phyloP scores from a whole-genome alignment of 2,329 filamentous ascomycete genomes.

The Trichoderma brevicompactum region DNA sequence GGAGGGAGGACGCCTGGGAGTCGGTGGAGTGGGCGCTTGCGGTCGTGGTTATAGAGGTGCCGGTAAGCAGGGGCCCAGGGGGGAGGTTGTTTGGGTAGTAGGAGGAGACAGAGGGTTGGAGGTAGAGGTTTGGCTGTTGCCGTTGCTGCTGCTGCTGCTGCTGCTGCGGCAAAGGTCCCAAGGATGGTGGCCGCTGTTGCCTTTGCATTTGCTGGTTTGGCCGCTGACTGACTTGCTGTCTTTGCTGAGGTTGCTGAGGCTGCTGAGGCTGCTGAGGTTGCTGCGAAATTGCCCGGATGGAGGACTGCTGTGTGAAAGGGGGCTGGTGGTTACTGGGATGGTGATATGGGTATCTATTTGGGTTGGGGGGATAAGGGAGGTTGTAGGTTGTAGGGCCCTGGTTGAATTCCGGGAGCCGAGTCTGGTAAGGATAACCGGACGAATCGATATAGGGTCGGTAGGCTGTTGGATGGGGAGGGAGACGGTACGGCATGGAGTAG shows the following conservation, averaged over 20 bases:
- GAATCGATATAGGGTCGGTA: slow-evolving; percentile 32
- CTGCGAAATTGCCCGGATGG: slow-evolving; percentile 24
- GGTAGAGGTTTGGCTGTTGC: slow-evolving; percentile 32
- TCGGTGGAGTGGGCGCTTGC: slow-evolving; percentile 44
- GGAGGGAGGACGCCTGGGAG: slow-evolving; percentile 53
- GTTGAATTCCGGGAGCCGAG: slow-evolving; percentile 18
- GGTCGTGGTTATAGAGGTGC: slow-evolving; percentile 33
- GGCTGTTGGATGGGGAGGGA: slow-evolving; percentile 26
- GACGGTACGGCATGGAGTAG: slow-evolving; percentile 24
- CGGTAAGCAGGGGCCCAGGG: slow-evolving; percentile 27
- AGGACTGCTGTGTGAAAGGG: slow-evolving; percentile 25
- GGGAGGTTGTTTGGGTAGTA: slow-evolving; percentile 19
- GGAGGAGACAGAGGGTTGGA: slow-evolving; percentile 27
- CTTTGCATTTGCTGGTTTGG: slow-evolving; percentile 25
- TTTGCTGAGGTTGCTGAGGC: slow-evolving; percentile 29
- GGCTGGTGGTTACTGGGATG: slow-evolving; percentile 23
- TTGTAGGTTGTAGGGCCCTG: slow-evolving; percentile 14
- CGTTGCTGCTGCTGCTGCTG: slow-evolving; percentile 35
- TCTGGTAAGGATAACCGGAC: slow-evolving; percentile 30
- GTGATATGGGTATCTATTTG: slow-evolving; percentile 26
- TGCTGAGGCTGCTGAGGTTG: slow-evolving; percentile 30
- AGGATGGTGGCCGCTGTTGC: neutral
- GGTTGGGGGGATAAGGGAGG: slow-evolving; percentile 8
- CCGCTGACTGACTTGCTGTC: slow-evolving; percentile 20
- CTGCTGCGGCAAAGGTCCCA: slow-evolving; percentile 8